These are phyloP conservation scores for Zygosaccharomyces siamensis DNA, from an alignment of 805 yeast genomes.

Conservation along the genomic window DNA sequence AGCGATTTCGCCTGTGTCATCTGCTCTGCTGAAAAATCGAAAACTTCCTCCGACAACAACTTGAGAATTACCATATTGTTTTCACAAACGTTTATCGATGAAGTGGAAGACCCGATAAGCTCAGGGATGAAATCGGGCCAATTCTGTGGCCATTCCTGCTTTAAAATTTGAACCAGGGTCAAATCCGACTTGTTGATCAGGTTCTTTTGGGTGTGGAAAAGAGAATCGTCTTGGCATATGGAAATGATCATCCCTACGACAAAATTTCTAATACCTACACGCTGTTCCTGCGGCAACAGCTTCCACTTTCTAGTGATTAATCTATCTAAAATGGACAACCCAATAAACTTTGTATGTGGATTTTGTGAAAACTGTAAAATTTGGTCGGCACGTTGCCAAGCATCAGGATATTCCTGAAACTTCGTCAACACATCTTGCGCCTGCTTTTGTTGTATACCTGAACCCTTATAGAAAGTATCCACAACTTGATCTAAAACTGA, in stretches of 20 bases:
- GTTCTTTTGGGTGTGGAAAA: constrained; percentile 68
- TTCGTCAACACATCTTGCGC: constrained; percentile 70
- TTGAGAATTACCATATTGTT: constrained; percentile 92
- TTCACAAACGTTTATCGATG: constrained; percentile 91
- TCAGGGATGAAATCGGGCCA: constrained; percentile 98
- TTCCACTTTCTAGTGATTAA: constrained; percentile 93
- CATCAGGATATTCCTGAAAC: constrained; percentile 90
- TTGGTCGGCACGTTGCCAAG: constrained; percentile 92
- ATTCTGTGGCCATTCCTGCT: constrained; percentile 98
- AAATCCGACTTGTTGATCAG: constrained; percentile 89
- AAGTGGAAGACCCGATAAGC: constrained; percentile 74
- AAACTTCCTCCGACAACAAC: constrained; percentile 89
- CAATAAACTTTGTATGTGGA: constrained; percentile 88
- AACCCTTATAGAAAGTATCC: constrained; percentile 73
- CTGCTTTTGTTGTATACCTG: constrained; percentile 59
- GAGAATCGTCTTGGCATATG: constrained; percentile 76
- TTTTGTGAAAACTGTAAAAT: constrained; percentile 73
- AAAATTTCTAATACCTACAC: constrained; percentile 89
- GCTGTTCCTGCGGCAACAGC: constrained; percentile 79
- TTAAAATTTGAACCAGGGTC: constrained; percentile 87
- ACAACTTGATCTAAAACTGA: constrained; percentile 77
- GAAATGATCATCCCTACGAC: constrained; percentile 90
- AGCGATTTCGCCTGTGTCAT: constrained; percentile 94
- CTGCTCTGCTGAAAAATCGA: constrained; percentile 91
- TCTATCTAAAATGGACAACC: constrained; percentile 82